Percentiles rank a stretch among this genome's conserved stretches.
These are phyloP conservation scores for Lentinula novae-zelandiae DNA, from an alignment of 1,284 basidiomycete species.

Conservation along the genomic window DNA sequence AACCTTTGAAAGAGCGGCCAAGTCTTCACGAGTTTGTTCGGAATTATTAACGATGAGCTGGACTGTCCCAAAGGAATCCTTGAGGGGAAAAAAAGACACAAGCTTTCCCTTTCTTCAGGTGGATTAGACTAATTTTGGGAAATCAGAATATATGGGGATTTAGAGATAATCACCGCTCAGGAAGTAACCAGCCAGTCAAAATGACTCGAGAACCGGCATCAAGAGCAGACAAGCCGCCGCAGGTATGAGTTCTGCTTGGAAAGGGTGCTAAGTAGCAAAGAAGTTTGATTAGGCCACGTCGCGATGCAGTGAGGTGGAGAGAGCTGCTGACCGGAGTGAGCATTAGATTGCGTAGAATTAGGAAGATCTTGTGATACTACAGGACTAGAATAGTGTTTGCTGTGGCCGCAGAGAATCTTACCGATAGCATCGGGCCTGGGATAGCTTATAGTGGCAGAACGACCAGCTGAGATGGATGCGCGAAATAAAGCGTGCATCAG, in stretches of 20 bases:
- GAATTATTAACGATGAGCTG: slow-evolving; percentile 71
- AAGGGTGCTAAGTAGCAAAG: slow-evolving; percentile 46
- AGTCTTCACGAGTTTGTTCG: slow-evolving; percentile 26
- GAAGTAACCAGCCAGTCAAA: slow-evolving; percentile 76
- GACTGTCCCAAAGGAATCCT: slow-evolving; percentile 69
- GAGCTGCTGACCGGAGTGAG: slow-evolving; percentile 25
- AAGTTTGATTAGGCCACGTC: slow-evolving; percentile 7
- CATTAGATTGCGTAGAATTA: background rate
- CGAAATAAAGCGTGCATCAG: slow-evolving; percentile 8
- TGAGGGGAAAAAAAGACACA: slow-evolving; percentile 78
- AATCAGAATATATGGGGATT: slow-evolving; percentile 24
- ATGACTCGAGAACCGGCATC: slow-evolving; percentile 61
- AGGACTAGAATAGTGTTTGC: slow-evolving; percentile 15
- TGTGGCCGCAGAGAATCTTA: background rate
- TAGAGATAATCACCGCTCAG: slow-evolving; percentile 56
- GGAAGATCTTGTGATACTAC: slow-evolving; percentile 20
- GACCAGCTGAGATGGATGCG: slow-evolving; percentile 2
- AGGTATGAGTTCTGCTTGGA: slow-evolving; percentile 61
- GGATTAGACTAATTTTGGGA: slow-evolving; percentile 28
- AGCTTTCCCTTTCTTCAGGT: slow-evolving; percentile 61
- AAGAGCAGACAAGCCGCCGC: slow-evolving; percentile 52
- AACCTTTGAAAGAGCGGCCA: slow-evolving; percentile 51
- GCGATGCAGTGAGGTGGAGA: slow-evolving; percentile 4
- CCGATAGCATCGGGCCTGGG: slow-evolving; percentile 1
- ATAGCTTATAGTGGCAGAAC: background rate